A percentile compares a stretch with the other conserved stretches of the same genome.
phyloP scores from a whole-genome alignment of 441 rosid species.

The Raphanus hybrid region DNA sequence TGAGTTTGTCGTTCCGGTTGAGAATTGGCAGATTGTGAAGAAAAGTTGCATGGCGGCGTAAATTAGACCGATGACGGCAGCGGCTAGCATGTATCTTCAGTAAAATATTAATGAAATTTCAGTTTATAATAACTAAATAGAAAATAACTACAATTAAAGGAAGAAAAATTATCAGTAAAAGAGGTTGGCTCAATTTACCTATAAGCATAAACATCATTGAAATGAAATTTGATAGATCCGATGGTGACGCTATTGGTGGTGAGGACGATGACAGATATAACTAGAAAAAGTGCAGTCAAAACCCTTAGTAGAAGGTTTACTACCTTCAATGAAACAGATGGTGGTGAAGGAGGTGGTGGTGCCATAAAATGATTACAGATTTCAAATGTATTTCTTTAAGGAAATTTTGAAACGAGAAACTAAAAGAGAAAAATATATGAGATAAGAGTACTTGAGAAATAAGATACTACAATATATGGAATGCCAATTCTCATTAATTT shows the following conservation, averaged over 20 bases:
- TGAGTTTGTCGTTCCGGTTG: neutral
- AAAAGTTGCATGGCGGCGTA: neutral
- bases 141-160: neutral
- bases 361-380: neutral
- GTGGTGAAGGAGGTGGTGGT: constrained; percentile 12
- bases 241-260: constrained; percentile 4
- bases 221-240: constrained; percentile 12
- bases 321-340: constrained; percentile 6
- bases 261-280: constrained; percentile 11
- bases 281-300: neutral
- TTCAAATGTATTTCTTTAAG: neutral
- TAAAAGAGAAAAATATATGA: neutral
- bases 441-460: neutral
- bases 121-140: neutral
- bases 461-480: neutral
- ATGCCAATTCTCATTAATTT: neutral
- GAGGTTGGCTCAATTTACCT: neutral
- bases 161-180: neutral
- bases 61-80: neutral
- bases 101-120: neutral
- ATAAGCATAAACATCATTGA: constrained; percentile 15
- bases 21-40: constrained; percentile 2
- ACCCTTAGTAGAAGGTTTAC: constrained; percentile 2
- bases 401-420: neutral
- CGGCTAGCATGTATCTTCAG: constrained; percentile 1